These are phyloP conservation scores for Teratosphaeria nubilosa DNA, from an alignment of 2,329 filamentous ascomycete species.

Conservation along the genomic window DNA sequence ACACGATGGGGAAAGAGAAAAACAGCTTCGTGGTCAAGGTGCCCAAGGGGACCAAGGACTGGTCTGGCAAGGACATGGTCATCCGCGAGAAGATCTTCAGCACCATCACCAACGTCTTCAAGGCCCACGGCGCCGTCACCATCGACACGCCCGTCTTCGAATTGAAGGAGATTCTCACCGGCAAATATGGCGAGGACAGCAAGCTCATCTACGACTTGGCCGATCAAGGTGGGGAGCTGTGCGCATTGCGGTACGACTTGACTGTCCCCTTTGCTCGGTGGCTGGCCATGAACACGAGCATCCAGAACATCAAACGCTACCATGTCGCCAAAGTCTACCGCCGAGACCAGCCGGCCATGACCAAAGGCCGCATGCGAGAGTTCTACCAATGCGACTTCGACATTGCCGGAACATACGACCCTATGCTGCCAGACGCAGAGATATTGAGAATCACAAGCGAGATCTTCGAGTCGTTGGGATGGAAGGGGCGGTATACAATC, in stretches of 20 bases:
- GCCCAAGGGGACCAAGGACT: slow-evolving; percentile 86
- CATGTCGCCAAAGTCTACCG: slow-evolving; percentile 91
- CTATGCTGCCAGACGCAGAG: slow-evolving; percentile 89
- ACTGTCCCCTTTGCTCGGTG: slow-evolving; percentile 87
- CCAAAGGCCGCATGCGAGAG: slow-evolving; percentile 86
- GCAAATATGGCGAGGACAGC: slow-evolving; percentile 87
- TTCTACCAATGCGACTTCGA: slow-evolving; percentile 98
- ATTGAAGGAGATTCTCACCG: slow-evolving; percentile 72
- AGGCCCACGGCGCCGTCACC: slow-evolving; percentile 68
- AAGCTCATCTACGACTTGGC: slow-evolving; percentile 86
- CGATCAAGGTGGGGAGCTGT: slow-evolving; percentile 78
- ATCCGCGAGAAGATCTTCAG: slow-evolving; percentile 71
- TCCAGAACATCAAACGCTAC: slow-evolving; percentile 83
- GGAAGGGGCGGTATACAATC: slow-evolving; percentile 67
- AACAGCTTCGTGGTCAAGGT: slow-evolving; percentile 61
- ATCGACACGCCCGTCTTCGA: slow-evolving; percentile 81
- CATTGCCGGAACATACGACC: slow-evolving; percentile 76
- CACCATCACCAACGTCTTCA: slow-evolving; percentile 69
- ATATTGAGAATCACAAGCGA: slow-evolving; percentile 75
- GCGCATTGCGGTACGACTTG: slow-evolving; percentile 75
- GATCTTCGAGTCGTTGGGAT: slow-evolving; percentile 71
- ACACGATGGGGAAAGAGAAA: slow-evolving; percentile 36
- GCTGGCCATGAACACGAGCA: slow-evolving; percentile 78
- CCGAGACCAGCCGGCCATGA: slow-evolving; percentile 73
- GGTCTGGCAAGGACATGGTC: slow-evolving; percentile 67